These are phyloP conservation scores for Aspergillus persii DNA, from an alignment of 2,329 filamentous ascomycete genomes.

Conservation along the genomic window DNA sequence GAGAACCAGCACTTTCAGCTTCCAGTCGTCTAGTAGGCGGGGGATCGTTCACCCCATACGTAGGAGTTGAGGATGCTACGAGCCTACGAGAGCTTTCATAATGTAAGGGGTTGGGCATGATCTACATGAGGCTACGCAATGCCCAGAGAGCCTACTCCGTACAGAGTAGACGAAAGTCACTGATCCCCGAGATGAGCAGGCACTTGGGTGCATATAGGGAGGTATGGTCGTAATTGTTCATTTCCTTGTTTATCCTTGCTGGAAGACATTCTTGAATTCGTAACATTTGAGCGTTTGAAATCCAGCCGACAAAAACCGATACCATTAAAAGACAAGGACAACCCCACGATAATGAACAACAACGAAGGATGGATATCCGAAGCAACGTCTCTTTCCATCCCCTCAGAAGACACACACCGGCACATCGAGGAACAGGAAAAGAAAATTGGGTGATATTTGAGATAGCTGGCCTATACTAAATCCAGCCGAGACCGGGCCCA, in stretches of 20 bases:
- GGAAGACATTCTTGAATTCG: neutral
- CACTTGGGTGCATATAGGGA: neutral
- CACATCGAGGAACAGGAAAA: conserved; percentile 4
- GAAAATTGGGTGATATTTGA: conserved; percentile 29
- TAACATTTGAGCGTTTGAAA: conserved; percentile 1
- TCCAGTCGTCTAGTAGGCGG: neutral
- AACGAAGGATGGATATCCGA: conserved; percentile 1
- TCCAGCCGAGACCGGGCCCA: conserved; percentile 27
- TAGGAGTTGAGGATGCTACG: neutral
- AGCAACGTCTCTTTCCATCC: neutral
- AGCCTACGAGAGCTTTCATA: neutral
- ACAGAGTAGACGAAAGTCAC: neutral
- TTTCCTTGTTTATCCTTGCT: neutral
- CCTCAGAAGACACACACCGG: neutral
- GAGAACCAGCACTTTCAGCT: neutral
- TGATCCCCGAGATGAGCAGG: no score
- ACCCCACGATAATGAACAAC: neutral
- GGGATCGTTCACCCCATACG: neutral
- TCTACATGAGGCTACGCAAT: neutral
- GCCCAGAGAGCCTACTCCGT: no score
- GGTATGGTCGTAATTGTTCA: neutral
- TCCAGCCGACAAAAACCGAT: conserved; percentile 1
- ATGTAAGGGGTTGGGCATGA: neutral
- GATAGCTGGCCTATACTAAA: conserved; percentile 31
- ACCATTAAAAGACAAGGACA: neutral